These are phyloP conservation scores for Populus hybrid DNA, from an alignment of 441 rosid genomes.

Conservation along the genomic window DNA sequence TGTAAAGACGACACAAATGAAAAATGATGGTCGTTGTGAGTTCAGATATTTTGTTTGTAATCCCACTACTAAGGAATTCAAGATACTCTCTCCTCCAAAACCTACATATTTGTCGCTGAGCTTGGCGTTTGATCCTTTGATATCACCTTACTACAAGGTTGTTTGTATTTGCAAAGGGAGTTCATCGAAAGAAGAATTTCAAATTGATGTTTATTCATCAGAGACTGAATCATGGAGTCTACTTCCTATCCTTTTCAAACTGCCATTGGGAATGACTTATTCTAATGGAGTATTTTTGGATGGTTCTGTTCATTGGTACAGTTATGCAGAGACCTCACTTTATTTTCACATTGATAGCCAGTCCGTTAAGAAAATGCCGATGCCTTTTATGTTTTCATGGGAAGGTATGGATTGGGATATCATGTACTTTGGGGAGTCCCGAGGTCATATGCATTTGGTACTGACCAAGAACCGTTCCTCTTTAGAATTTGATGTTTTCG, in stretches of 20 bases:
- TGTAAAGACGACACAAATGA: too few species aligned
- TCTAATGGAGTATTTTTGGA: background rate
- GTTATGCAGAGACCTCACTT: background rate
- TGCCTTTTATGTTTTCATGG: background rate
- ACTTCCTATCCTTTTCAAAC: background rate
- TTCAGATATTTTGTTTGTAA: conserved; percentile 25
- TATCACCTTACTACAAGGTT: background rate
- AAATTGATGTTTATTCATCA: conserved; percentile 6
- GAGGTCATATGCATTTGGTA: conserved; percentile 2
- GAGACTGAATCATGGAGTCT: background rate
- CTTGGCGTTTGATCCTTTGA: conserved; percentile 6
- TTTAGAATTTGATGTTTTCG: background rate
- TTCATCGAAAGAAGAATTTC: background rate
- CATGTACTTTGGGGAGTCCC: background rate
- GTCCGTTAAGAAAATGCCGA: background rate
- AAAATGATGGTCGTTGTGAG: background rate
- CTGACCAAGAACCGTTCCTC: background rate
- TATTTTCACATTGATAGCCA: background rate
- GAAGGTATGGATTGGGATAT: background rate
- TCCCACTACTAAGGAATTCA: conserved; percentile 27
- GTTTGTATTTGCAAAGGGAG: background rate
- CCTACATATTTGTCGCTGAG: background rate
- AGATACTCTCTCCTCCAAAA: conserved; percentile 6
- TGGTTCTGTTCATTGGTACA: conserved; percentile 1
- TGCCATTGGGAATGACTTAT: background rate